Conservation (phyloP, 106 monocot genomes). For the Platanthera zijinensis region DNA sequence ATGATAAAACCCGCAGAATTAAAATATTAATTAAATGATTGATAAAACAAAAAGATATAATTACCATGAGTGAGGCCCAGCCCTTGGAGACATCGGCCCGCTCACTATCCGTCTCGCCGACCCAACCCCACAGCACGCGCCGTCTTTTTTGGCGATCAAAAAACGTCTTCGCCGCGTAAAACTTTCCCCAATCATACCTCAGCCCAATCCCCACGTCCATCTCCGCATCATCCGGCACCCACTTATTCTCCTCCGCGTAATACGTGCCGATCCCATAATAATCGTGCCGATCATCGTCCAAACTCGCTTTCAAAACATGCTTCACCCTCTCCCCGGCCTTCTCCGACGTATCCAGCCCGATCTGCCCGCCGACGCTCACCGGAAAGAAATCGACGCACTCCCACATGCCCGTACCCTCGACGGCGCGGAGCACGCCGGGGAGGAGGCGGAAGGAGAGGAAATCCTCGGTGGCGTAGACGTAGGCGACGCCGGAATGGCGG, state of each 20-base stretch:
- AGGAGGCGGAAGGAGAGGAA: slow-evolving; percentile 41
- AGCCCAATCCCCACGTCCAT: slow-evolving; percentile 51
- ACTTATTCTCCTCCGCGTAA: slow-evolving; percentile 17
- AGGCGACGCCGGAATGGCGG: slow-evolving; percentile 27
- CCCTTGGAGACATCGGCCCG: slow-evolving; percentile 47
- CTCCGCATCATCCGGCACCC: slow-evolving; percentile 35
- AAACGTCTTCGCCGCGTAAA: slow-evolving; percentile 71
- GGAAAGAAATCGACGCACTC: slow-evolving; percentile 76
- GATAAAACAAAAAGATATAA: no score
- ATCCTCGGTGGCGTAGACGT: slow-evolving; percentile 44
- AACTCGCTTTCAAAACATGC: slow-evolving; percentile 62
- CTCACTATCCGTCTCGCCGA: slow-evolving; percentile 70
- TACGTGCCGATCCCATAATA: slow-evolving; percentile 47
- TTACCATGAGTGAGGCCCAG: slow-evolving; percentile 55
- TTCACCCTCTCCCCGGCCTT: slow-evolving; percentile 12
- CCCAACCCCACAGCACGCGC: slow-evolving; percentile 59
- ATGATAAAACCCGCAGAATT: no score
- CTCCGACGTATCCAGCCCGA: slow-evolving; percentile 27
- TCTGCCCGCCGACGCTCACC: slow-evolving; percentile 10
- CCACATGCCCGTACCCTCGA: slow-evolving; percentile 61
- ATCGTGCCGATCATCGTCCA: slow-evolving; percentile 51
- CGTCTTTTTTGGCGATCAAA: slow-evolving; percentile 31
- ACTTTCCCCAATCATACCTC: slow-evolving; percentile 66
- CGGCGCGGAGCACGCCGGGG: slow-evolving; percentile 39
- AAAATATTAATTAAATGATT: not conserved